Percentiles rank a stretch among this genome's conserved stretches.
Evolutionary conservation across 176 grass and related monocot species (phyloP).

Genomic region (Carex scoparia): DNA sequence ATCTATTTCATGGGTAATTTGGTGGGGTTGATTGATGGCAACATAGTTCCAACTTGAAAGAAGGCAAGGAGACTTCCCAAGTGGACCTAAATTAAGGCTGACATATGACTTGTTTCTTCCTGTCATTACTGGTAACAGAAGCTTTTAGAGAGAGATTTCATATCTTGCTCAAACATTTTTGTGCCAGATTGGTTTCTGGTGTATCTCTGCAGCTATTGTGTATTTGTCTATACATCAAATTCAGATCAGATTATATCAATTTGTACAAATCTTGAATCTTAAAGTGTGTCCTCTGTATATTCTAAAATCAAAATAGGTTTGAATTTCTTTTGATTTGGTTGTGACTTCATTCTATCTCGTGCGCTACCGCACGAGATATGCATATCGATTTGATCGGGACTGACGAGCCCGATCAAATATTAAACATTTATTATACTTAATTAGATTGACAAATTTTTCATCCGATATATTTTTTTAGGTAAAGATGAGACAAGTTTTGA

Average conservation of each 20-base stretch:
- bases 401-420: too few species aligned
- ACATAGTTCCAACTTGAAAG: slow-evolving; percentile 10
- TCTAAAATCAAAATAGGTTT: too few species aligned
- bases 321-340: too few species aligned
- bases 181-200: not conserved
- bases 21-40: slow-evolving; percentile 17
- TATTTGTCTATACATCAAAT: not conserved
- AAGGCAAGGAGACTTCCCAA: slow-evolving; percentile 14
- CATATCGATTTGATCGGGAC: too few species aligned
- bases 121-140: not conserved
- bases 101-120: not conserved
- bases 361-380: too few species aligned
- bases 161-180: not conserved
- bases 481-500: too few species aligned
- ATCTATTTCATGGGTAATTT: slow-evolving; percentile 7
- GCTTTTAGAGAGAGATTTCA: not conserved
- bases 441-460: not conserved
- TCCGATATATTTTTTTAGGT: not conserved
- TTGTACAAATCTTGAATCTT: too few species aligned
- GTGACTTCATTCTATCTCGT: too few species aligned
- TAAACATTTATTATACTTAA: too few species aligned
- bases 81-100: slow-evolving; percentile 7
- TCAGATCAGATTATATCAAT: too few species aligned
- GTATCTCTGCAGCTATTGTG: not conserved
- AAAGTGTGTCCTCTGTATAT: too few species aligned